These are phyloP conservation scores for Baudoinia panamericana DNA, from an alignment of 495 filamentous ascomycete species.

Conservation along the genomic window DNA sequence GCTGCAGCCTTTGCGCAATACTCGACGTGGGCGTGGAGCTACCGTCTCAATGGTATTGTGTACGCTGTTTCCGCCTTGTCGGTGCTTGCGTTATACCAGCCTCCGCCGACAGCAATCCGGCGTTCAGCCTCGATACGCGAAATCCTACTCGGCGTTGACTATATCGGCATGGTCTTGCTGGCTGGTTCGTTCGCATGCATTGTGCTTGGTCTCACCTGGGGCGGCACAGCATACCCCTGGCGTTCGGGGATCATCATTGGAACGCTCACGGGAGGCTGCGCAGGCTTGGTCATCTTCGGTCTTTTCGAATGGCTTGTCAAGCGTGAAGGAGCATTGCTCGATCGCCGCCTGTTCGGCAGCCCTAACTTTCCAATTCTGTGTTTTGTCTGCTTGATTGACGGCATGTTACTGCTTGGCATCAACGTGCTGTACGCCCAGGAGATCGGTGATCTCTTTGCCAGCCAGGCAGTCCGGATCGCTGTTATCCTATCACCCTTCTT, in stretches of 20 bases:
- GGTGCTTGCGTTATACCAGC: background rate
- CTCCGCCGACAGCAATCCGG: background rate
- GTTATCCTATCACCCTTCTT: conserved; percentile 2
- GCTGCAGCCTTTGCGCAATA: background rate
- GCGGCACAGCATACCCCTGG: background rate
- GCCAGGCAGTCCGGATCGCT: background rate
- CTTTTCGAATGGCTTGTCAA: conserved; percentile 1
- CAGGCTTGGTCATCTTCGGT: background rate
- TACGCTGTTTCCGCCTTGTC: background rate
- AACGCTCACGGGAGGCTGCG: background rate
- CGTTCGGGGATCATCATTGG: background rate
- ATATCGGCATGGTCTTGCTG: background rate
- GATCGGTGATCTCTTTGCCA: background rate
- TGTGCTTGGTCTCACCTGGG: background rate
- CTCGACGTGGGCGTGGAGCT: background rate
- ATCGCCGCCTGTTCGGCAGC: conserved; percentile 2
- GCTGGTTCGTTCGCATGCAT: background rate
- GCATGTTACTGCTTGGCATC: conserved; percentile 5
- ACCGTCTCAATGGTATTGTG: background rate
- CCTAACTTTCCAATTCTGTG: conserved; percentile 3
- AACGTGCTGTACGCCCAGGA: conserved; percentile 6
- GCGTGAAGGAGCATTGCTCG: background rate
- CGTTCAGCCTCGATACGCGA: background rate
- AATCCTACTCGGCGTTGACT: background rate
- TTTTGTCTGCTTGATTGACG: conserved; percentile 4